Conservation (phyloP, 768 basidiomycete species). For the Leccinum boreale region DNA sequence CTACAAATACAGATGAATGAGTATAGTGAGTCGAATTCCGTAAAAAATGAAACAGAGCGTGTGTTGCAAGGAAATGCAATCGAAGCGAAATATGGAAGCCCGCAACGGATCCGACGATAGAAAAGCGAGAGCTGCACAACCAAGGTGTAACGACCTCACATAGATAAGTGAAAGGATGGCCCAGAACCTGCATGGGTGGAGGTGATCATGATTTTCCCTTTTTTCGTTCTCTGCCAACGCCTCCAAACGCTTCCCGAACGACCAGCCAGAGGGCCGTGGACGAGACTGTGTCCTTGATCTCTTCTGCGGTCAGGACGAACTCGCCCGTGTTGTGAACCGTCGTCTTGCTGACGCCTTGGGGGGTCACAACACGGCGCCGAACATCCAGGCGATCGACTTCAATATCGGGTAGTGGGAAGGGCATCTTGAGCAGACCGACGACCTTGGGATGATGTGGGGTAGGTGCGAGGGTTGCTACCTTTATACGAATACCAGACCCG, state of each 20-base stretch:
- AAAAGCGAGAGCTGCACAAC: slow-evolving; percentile 5
- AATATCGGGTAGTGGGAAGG: slow-evolving; percentile 83
- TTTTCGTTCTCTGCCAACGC: slow-evolving; percentile 73
- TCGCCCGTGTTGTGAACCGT: slow-evolving; percentile 18
- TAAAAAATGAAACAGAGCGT: neutral
- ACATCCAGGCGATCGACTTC: slow-evolving; percentile 60
- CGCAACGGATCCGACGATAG: slow-evolving; percentile 15
- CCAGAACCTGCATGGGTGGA: neutral
- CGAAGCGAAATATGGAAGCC: slow-evolving; percentile 8
- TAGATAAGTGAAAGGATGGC: slow-evolving; percentile 14
- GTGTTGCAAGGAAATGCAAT: slow-evolving; percentile 1
- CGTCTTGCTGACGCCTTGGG: slow-evolving; percentile 27
- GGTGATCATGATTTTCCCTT: slow-evolving; percentile 62
- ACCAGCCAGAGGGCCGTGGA: slow-evolving; percentile 89
- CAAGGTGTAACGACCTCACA: slow-evolving; percentile 10
- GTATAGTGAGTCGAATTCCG: slow-evolving; percentile 9
- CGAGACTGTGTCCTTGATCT: slow-evolving; percentile 90
- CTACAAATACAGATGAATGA: slow-evolving; percentile 25
- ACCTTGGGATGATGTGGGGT: slow-evolving; percentile 97
- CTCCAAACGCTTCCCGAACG: slow-evolving; percentile 90
- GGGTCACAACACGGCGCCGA: slow-evolving; percentile 44
- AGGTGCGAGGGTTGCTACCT: slow-evolving; percentile 83
- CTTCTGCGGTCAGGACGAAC: slow-evolving; percentile 77
- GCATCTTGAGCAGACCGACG: slow-evolving; percentile 86
- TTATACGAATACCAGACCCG: slow-evolving; percentile 37